Base-by-base conservation (phyloP, 2,329 filamentous ascomycete genomes). In the Shiraia sp. region DNA sequence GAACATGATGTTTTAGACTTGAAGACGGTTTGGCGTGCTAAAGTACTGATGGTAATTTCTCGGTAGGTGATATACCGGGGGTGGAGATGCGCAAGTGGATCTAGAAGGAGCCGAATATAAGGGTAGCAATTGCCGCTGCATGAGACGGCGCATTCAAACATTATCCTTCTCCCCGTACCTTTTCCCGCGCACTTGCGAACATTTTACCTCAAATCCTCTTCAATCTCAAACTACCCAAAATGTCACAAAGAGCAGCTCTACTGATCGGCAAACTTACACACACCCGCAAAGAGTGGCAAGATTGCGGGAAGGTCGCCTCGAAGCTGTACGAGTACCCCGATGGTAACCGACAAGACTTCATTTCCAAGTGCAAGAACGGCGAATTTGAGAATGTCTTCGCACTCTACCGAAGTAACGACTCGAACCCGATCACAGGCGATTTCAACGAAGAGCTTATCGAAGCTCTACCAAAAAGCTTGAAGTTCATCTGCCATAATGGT, bases 341-440 rank as follows among this genome's bases (percentile, higher is more conserved):
- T 14, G 80, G 80, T 39, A 75, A 73, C 10, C 70, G 79, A 22
- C 71, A 77, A 30, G 76, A 81, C 19, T 83, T 83, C 60, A 64
- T 83, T 19, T 68, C 72, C 34, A 78, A 77, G 40, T 77, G 77
- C 63, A 75, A 75, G 47, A 68, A 70, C n/a, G 79, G 79, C 27
- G 66, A 76, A 31, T 82, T 78, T 47, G 72, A 82, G 38, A 75
- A 77, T 50, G 75, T 82, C 1, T 72, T 78, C 22, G 80, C 70
- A 1, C 74, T 83, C 34, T 83, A 81, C 61, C 76, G 80, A 40
- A 82, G 79, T 33, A 83, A 83, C 57, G 69, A 73, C 26, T 82
- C 78, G 6, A 79, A 75, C 19, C 72, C 75, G 12, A 61, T 73
- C 23, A 75, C 74, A 2, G 74, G 74, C 15, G 72, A 72, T 31